These are phyloP conservation scores for Ceratocystis colombiana DNA, from an alignment of 2,329 filamentous ascomycete genomes.

Conservation along the genomic window DNA sequence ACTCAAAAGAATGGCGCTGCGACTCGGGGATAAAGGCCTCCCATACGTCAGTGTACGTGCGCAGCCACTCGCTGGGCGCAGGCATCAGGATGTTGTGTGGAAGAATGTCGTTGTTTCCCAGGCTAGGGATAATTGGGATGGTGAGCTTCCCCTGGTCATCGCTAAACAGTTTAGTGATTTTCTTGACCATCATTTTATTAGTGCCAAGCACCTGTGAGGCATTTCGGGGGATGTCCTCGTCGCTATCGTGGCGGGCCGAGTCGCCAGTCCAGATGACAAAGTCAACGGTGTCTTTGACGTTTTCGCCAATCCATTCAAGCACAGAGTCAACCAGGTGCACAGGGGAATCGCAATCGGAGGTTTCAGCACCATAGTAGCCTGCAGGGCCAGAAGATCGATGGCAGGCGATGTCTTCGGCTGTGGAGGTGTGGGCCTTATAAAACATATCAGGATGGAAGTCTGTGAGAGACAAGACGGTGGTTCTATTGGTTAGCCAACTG, in stretches of 20 bases:
- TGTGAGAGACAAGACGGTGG: constrained; percentile 33
- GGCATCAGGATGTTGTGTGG: constrained; percentile 86
- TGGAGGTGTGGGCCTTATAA: constrained; percentile 70
- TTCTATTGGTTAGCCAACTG: constrained; percentile 3
- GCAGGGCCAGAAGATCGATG: constrained; percentile 68
- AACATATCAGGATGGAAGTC: constrained; percentile 87
- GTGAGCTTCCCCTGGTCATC: constrained; percentile 46
- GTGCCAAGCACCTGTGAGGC: constrained; percentile 63
- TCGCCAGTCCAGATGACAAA: constrained; percentile 93
- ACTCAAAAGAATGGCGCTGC: constrained; percentile 81
- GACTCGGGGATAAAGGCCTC: constrained; percentile 77
- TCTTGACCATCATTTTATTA: constrained; percentile 65
- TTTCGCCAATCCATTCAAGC: constrained; percentile 73
- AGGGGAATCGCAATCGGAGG: constrained; percentile 80
- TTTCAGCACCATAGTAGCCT: constrained; percentile 74
- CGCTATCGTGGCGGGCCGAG: constrained; percentile 79
- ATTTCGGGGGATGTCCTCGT: constrained; percentile 67
- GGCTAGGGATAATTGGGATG: constrained; percentile 76
- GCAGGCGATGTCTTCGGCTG: constrained; percentile 58
- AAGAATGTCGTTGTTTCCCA: constrained; percentile 95
- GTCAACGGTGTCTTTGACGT: constrained; percentile 69
- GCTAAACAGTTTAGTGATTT: constrained; percentile 65
- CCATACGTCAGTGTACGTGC: constrained; percentile 70
- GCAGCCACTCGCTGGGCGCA: constrained; percentile 81
- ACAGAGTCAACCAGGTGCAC: constrained; percentile 73